Conservation (phyloP, 2,329 filamentous ascomycete species). For the Hypoxylon sp. region DNA sequence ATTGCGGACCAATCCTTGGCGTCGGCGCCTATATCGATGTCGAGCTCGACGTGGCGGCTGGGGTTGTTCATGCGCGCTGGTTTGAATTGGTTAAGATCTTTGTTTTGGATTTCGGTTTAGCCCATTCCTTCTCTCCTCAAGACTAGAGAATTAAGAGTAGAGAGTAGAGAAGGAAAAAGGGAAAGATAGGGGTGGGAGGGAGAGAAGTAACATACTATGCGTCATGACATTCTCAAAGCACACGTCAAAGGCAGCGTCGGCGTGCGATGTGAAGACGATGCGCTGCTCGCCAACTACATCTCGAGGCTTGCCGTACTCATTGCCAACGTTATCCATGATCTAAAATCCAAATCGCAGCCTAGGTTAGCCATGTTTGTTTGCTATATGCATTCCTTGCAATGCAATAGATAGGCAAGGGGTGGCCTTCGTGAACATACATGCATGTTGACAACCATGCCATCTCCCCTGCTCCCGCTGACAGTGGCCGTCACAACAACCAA, state of each 20-base stretch:
- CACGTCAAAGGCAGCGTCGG: constrained; percentile 93
- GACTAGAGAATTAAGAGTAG: constrained; percentile 8
- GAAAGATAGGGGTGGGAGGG: constrained; percentile 8
- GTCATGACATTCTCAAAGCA: constrained; percentile 92
- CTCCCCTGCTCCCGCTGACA: constrained; percentile 86
- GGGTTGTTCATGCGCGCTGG: constrained; percentile 62
- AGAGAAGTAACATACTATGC: constrained; percentile 69
- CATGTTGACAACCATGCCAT: constrained; percentile 95
- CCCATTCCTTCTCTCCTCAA: constrained; percentile 26
- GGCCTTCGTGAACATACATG: constrained; percentile 72
- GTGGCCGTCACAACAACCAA: constrained; percentile 95
- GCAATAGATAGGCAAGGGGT: neutral
- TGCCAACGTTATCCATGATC: constrained; percentile 96
- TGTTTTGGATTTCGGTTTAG: constrained; percentile 29
- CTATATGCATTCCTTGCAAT: neutral
- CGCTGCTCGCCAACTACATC: constrained; percentile 93
- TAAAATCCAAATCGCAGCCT: constrained; percentile 57
- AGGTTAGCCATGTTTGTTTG: constrained; percentile 22
- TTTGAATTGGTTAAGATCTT: constrained; percentile 48
- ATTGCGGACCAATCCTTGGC: constrained; percentile 98
- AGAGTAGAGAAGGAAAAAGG: constrained; percentile 28
- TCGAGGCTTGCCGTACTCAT: constrained; percentile 93
- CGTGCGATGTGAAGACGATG: constrained; percentile 93
- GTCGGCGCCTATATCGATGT: constrained; percentile 96
- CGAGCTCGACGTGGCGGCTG: constrained; percentile 85